Evolutionary conservation across 306 rosid genomes (phyloP).

Genomic region (Vigna radiata): DNA sequence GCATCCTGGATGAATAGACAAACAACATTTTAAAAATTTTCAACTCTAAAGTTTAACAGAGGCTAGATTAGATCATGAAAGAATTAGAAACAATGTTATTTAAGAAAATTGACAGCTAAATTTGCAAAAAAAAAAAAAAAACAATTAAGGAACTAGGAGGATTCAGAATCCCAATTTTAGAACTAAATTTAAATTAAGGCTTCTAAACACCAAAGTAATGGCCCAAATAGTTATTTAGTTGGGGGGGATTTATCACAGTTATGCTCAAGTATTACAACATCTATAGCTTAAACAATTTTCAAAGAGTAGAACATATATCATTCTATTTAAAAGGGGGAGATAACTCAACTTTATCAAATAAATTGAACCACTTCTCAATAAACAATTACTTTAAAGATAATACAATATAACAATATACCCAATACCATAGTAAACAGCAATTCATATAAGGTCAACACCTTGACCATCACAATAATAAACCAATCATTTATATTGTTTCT

Average conservation of each 20-base stretch:
- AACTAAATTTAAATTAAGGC: conserved; percentile 27
- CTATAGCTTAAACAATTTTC: background rate
- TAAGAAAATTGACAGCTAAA: conserved; percentile 36
- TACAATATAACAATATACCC: background rate
- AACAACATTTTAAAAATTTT: conserved; percentile 44
- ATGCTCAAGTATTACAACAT: background rate
- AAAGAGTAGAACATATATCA: background rate
- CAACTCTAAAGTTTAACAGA: conserved; percentile 41
- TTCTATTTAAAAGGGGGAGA: conserved; percentile 16
- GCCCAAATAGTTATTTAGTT: conserved; percentile 6
- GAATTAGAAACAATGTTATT: conserved; percentile 34
- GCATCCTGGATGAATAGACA: conserved; percentile 56
- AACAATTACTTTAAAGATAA: conserved; percentile 3
- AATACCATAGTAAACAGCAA: conserved; percentile 17
- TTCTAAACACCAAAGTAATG: conserved; percentile 33
- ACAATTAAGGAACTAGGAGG: conserved; percentile 37
- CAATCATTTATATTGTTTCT: conserved; percentile 16
- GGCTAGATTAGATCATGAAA: conserved; percentile 43
- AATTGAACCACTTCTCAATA: background rate
- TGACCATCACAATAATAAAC: background rate
- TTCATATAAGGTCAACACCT: background rate
- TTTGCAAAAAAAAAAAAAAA: conserved; percentile 15
- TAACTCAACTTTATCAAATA: conserved; percentile 2
- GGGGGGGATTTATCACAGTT: background rate
- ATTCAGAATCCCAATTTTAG: conserved; percentile 22